Evolutionary conservation across 257 asterid species (phyloP).

Genomic region (Asclepias syriaca): DNA sequence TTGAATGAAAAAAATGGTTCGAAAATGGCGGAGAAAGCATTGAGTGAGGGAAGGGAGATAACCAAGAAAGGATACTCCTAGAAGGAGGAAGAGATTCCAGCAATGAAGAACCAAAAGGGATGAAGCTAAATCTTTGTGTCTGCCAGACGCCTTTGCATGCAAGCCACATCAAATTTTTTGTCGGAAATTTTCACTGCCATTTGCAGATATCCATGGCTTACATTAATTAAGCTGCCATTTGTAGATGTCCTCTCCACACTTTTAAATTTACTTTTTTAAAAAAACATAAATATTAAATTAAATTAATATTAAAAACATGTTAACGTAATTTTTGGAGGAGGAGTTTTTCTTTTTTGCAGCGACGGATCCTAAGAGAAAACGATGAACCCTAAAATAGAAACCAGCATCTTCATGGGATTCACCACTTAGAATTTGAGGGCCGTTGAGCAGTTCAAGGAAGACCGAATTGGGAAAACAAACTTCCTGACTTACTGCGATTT

Average conservation of each 20-base stretch:
- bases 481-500: constrained; percentile 13
- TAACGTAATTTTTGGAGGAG: no score
- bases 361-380: not conserved
- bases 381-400: not conserved
- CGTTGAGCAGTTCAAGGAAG: constrained; percentile 22
- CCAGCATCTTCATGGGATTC: not conserved
- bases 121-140: constrained; percentile 13
- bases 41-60: not conserved
- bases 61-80: constrained; percentile 1
- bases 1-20: not conserved
- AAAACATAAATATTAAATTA: no score
- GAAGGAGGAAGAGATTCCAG: constrained; percentile 11
- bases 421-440: not conserved
- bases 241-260: no score
- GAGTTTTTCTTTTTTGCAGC: not conserved
- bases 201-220: not conserved
- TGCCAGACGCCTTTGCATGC: constrained; percentile 18
- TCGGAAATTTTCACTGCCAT: constrained; percentile 9
- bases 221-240: no score
- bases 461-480: not conserved
- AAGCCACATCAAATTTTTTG: constrained; percentile 22
- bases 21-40: not conserved
- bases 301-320: no score
- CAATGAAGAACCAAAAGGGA: not conserved
- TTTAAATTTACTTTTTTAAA: no score